phyloP scores from a whole-genome alignment of 1,139 yeast genomes.

The Candida smagusa region DNA sequence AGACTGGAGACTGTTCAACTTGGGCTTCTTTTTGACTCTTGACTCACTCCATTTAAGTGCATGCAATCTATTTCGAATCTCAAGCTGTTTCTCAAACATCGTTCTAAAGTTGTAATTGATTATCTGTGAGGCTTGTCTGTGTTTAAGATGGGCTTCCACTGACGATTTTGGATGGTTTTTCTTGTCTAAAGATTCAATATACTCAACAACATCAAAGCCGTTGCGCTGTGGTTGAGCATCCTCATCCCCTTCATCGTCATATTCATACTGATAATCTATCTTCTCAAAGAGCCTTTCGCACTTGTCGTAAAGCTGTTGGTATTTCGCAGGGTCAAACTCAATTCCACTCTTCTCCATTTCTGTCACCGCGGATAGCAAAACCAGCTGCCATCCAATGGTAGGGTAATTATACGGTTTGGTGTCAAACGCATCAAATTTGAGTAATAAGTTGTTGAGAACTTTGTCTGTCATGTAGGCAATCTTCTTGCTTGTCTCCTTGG shows the following conservation, averaged over 20 bases:
- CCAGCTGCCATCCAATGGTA: constrained; percentile 26
- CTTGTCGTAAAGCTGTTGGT: constrained; percentile 14
- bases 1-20: background rate
- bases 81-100: constrained; percentile 10
- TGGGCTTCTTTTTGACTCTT: constrained; percentile 3
- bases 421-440: constrained; percentile 3
- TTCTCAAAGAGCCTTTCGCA: constrained; percentile 24
- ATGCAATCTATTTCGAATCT: constrained; percentile 6
- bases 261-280: constrained; percentile 21
- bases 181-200: constrained; percentile 9
- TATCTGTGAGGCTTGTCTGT: constrained; percentile 3
- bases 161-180: background rate
- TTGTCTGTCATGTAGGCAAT: constrained; percentile 22
- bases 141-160: constrained; percentile 4
- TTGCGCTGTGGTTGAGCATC: constrained; percentile 1
- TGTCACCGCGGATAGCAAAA: constrained; percentile 21
- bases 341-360: constrained; percentile 14
- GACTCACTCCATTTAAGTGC: constrained; percentile 9
- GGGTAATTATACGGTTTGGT: constrained; percentile 10
- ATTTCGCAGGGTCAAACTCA: constrained; percentile 10
- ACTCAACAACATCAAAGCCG: constrained; percentile 16
- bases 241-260: constrained; percentile 6
- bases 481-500: constrained; percentile 16
- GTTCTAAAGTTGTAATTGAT: constrained; percentile 5
- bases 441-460: constrained; percentile 9